phyloP scores from a whole-genome alignment of 352 stramenopile genomes.

The Pythium sp. region DNA sequence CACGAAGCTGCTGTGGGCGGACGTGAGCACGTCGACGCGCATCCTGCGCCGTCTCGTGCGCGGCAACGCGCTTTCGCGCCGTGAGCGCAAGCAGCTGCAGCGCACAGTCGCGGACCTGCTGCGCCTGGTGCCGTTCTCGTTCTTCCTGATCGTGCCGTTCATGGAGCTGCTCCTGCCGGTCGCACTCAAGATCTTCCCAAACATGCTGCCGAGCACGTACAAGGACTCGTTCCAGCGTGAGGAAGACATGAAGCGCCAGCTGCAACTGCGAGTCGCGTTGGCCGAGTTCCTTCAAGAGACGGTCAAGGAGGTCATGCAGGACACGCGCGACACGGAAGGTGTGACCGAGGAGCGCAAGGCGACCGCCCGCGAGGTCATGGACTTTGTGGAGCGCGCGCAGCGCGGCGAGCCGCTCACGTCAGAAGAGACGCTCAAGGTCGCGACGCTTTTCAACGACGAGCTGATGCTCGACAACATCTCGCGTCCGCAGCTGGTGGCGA shows the following conservation, averaged over 20 bases:
- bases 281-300: slow-evolving; percentile 98
- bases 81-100: slow-evolving; percentile 96
- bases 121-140: slow-evolving; percentile 95
- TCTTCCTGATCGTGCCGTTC: slow-evolving; percentile 98
- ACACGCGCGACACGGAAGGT: slow-evolving; percentile 75
- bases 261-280: slow-evolving; percentile 95
- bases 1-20: slow-evolving; percentile 94
- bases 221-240: slow-evolving; percentile 94
- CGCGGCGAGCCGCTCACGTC: slow-evolving; percentile 68
- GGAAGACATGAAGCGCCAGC: slow-evolving; percentile 98
- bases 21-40: slow-evolving; percentile 93
- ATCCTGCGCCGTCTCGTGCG: slow-evolving; percentile 91
- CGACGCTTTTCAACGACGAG: slow-evolving; percentile 96
- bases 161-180: slow-evolving; percentile 98
- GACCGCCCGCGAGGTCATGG: slow-evolving; percentile 80
- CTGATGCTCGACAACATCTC: slow-evolving; percentile 98
- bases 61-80: slow-evolving; percentile 92
- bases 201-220: slow-evolving; percentile 99
- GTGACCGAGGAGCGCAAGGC: slow-evolving; percentile 75
- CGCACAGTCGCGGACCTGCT: slow-evolving; percentile 96
- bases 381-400: slow-evolving; percentile 82
- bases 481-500: slow-evolving; percentile 94
- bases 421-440: slow-evolving; percentile 88
- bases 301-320: slow-evolving; percentile 88
- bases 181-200: slow-evolving; percentile 97